phyloP scores from a whole-genome alignment of 768 basidiomycete species.

The Dacryopinax spathularia region DNA sequence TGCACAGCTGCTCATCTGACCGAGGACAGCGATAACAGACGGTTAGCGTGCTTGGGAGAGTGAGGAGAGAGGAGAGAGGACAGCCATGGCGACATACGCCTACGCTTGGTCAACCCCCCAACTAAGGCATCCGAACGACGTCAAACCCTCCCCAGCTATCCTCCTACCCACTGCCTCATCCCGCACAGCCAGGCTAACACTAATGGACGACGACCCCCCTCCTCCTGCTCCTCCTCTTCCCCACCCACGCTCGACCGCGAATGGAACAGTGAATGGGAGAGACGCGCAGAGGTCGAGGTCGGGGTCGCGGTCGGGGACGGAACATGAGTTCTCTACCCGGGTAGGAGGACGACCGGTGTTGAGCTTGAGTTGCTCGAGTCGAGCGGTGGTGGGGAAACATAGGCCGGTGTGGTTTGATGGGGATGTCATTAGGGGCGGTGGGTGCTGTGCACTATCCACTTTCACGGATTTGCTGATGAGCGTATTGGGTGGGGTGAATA shows the following conservation, averaged over 20 bases:
- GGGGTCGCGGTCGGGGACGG: no score
- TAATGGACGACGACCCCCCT: background rate
- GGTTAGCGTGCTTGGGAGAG: no score
- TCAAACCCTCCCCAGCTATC: background rate
- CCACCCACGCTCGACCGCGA: background rate
- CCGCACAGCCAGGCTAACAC: no score
- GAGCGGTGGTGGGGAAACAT: background rate
- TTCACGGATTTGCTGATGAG: background rate
- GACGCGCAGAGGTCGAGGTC: background rate
- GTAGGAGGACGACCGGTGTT: background rate
- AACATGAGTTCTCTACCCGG: background rate
- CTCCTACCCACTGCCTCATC: background rate
- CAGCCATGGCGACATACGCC: background rate
- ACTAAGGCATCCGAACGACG: background rate
- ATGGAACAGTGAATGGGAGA: no score
- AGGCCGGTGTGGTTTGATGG: background rate
- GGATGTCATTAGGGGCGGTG: background rate
- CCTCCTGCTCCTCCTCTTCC: no score
- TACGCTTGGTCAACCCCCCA: background rate
- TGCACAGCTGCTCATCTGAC: no score
- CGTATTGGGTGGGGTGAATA: background rate
- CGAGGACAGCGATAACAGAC: no score
- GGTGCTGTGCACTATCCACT: background rate
- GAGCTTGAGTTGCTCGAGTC: background rate
- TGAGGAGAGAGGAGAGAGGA: background rate